Evolutionary conservation across 129 eudicot species (phyloP).

Genomic region (Artemisia annua): DNA sequence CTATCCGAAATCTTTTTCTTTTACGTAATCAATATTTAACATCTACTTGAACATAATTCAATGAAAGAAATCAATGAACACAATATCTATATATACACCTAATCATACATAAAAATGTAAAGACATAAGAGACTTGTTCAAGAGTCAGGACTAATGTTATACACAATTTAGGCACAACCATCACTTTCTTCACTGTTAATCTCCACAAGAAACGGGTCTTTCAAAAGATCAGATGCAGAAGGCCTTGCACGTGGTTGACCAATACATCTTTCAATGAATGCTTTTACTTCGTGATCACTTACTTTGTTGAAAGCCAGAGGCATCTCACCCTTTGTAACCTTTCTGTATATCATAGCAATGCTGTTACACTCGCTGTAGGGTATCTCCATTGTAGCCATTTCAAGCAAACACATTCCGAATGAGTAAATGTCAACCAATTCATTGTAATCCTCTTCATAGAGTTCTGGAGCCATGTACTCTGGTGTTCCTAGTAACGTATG

Average conservation of each 20-base stretch:
- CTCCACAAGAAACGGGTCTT: slow-evolving; percentile 63
- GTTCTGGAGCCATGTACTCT: slow-evolving; percentile 65
- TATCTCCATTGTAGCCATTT: slow-evolving; percentile 80
- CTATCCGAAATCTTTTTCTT: slow-evolving; percentile 4
- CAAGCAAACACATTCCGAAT: slow-evolving; percentile 90
- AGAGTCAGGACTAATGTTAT: no score
- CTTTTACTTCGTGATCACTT: slow-evolving; percentile 54
- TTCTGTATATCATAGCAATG: slow-evolving; percentile 65
- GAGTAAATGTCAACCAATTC: slow-evolving; percentile 78
- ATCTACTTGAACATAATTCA: background rate
- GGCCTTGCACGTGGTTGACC: slow-evolving; percentile 66
- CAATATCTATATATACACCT: slow-evolving; percentile 1
- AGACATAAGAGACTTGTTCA: no score
- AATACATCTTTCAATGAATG: slow-evolving; percentile 65
- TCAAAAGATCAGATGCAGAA: slow-evolving; percentile 66
- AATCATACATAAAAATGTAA: background rate
- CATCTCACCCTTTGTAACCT: slow-evolving; percentile 59
- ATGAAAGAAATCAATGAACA: slow-evolving; percentile 17
- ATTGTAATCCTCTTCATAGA: slow-evolving; percentile 75
- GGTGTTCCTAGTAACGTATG: slow-evolving; percentile 81
- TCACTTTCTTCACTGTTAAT: slow-evolving; percentile 27
- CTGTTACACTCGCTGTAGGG: slow-evolving; percentile 80
- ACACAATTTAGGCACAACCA: slow-evolving; percentile 11
- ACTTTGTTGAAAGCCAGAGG: slow-evolving; percentile 66
- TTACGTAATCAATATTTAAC: background rate